These are phyloP conservation scores for Athelia psychrophila DNA, from an alignment of 1,284 basidiomycete species.

Conservation along the genomic window DNA sequence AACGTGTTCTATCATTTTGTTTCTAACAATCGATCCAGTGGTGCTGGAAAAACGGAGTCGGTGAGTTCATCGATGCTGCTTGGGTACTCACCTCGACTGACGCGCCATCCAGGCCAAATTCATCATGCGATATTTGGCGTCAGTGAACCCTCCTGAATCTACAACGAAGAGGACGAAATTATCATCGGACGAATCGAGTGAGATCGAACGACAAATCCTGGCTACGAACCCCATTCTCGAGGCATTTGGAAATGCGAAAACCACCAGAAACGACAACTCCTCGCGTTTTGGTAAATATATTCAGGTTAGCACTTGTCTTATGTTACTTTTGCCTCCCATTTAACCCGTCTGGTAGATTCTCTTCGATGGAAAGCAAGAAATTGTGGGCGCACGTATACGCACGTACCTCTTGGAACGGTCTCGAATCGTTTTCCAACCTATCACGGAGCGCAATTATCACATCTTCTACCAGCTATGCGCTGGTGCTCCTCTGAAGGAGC, in stretches of 20 bases:
- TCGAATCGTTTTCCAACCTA: constrained; percentile 95
- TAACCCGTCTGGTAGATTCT: constrained; percentile 63
- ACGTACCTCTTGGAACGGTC: constrained; percentile 98
- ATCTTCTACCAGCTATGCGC: constrained; percentile 99
- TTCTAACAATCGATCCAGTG: constrained; percentile 48
- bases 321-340: neutral
- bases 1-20: constrained; percentile 9
- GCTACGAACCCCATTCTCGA: constrained; percentile 99
- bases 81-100: constrained; percentile 3
- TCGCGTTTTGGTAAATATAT: constrained; percentile 99
- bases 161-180: constrained; percentile 67
- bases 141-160: constrained; percentile 84
- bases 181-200: constrained; percentile 81
- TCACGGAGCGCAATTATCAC: constrained; percentile 98
- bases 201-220: constrained; percentile 95
- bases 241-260: constrained; percentile 99
- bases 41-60: constrained; percentile 99
- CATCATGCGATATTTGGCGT: constrained; percentile 99
- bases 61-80: constrained; percentile 39
- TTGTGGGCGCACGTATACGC: constrained; percentile 95
- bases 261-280: constrained; percentile 98
- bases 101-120: constrained; percentile 78
- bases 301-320: constrained; percentile 85
- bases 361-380: constrained; percentile 93
- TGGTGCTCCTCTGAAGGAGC: constrained; percentile 92